Conservation (phyloP, 176 grass and related monocot species). For the Oryza glumipatula region DNA sequence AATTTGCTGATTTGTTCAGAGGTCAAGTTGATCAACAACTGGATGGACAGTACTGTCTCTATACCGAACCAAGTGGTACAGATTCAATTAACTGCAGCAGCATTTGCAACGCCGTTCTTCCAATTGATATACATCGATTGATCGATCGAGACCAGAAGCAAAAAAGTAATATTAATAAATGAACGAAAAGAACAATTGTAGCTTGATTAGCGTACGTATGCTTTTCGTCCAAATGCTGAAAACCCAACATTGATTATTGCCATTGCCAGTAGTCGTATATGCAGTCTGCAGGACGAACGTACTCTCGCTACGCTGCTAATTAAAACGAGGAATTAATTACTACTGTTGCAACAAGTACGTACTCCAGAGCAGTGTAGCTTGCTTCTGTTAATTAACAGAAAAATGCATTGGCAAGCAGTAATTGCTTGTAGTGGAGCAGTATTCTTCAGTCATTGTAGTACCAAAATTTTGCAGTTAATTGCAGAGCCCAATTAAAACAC, state of each 20-base stretch:
- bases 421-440: not conserved
- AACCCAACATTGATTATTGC: not conserved
- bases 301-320: not conserved
- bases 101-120: not conserved
- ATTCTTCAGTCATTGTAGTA: not conserved
- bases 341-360: not conserved
- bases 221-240: not conserved
- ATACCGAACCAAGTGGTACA: slow-evolving; percentile 15
- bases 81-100: not conserved
- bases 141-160: slow-evolving; percentile 17
- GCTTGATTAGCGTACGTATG: not conserved
- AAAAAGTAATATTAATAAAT: not conserved
- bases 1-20: slow-evolving; percentile 21
- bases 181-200: slow-evolving; percentile 14
- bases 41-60: slow-evolving; percentile 2
- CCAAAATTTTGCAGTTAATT: not conserved
- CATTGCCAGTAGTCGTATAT: not conserved
- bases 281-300: not conserved
- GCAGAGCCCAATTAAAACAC: not conserved
- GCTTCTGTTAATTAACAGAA: not conserved
- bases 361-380: not conserved
- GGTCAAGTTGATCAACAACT: slow-evolving; percentile 26
- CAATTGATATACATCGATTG: not conserved
- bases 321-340: not conserved
- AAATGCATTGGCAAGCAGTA: not conserved